phyloP scores from a whole-genome alignment of 495 filamentous ascomycete species.

The Cenococcum geophilum region DNA sequence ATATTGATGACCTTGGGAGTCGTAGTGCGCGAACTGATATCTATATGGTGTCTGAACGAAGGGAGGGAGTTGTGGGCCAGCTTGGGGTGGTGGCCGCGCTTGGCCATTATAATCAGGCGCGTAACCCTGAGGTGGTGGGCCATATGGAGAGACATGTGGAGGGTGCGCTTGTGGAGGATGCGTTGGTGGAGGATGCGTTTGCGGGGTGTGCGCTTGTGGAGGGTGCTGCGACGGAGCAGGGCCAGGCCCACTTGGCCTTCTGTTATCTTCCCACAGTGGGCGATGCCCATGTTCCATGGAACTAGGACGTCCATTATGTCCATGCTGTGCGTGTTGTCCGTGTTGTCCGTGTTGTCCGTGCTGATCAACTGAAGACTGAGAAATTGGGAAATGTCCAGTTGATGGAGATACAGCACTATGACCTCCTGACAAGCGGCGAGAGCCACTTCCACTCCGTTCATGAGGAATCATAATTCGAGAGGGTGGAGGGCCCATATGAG shows the following conservation, averaged over 20 bases:
- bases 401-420: background rate
- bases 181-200: background rate
- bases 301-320: background rate
- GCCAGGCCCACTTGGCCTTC: background rate
- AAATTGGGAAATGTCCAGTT: background rate
- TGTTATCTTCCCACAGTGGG: slow-evolving; percentile 4
- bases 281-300: background rate
- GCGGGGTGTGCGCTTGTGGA: background rate
- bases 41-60: slow-evolving; percentile 5
- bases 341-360: background rate
- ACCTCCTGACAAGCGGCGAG: background rate
- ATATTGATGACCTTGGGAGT: background rate
- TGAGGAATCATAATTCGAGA: slow-evolving; percentile 1
- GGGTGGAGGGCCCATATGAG: slow-evolving; percentile 9
- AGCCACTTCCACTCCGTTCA: slow-evolving; percentile 4
- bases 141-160: slow-evolving; percentile 4
- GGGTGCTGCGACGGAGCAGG: slow-evolving; percentile 2
- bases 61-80: slow-evolving; percentile 2
- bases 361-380: background rate
- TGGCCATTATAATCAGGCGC: slow-evolving; percentile 2
- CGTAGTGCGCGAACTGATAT: slow-evolving; percentile 13
- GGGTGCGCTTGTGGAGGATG: background rate
- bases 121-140: slow-evolving; percentile 4
- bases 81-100: background rate
- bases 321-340: too few relatives aligned